Evolutionary conservation across 768 basidiomycete species (phyloP), one percentile per base, ranked within the genome.

Genomic region (Coprinopsis strossmayeri): DNA sequence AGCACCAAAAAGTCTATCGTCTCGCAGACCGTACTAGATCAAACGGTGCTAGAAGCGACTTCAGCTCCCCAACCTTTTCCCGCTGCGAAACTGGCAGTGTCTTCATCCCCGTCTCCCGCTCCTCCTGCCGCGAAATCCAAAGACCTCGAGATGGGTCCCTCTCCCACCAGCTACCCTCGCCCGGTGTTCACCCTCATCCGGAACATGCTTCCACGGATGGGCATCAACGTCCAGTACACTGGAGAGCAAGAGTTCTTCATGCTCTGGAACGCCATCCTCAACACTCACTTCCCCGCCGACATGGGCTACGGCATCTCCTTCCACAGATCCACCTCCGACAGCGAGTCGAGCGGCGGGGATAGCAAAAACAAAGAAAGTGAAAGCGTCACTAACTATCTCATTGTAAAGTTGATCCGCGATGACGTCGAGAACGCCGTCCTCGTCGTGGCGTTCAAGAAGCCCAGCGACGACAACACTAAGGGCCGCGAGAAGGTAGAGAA

Each of bases 241-340:
- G 37, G 37, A 9, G 37, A 38, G 17, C 37, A 12, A 17, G 37
- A 38, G 17, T 20, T 18, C 9, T 38, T 38, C 37, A 38, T 38
- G 37, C 37, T 38, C 37, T 38, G 37, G 37, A 38, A 38, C 37
- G 37, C 37, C 9, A 38, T 38, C 37, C 37, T 38, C 37, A 38
- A 38, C 37, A 20, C 37, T 17, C 37, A 38, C 37, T 38, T 38
- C 17, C 37, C 37, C 37, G 37, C 37, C 37, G 37, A 38, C 12
- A 38, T 38, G 37, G 37, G 37, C 10, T 38, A 38, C 18, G 37
- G 37, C 17, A 38, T 38, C 37, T 9, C 37, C 12, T 38, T 38
- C 37, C 37, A 38, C 18, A 38, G 18, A 17, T 9, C 37, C 12
- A 17, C 7, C n/a, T n/a, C n/a, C n/a, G n/a, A n/a, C n/a, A n/a